Conservation (phyloP, 305 asterid species). For the Fraxinus albicans region DNA sequence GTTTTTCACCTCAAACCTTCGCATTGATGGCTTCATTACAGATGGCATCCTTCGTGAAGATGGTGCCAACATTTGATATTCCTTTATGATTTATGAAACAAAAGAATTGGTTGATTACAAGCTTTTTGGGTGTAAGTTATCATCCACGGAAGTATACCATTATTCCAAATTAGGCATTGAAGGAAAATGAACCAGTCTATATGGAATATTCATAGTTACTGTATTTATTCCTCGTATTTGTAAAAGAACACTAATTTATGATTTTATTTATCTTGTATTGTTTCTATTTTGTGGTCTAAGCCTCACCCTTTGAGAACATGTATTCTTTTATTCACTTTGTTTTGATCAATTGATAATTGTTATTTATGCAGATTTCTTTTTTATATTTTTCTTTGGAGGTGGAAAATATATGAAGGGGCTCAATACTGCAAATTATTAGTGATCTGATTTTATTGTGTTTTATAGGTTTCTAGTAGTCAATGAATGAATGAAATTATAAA, state of each 20-base stretch:
- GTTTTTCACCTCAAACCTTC: slow-evolving; percentile 86
- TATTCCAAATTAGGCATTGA: background rate
- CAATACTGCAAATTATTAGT: too few species aligned
- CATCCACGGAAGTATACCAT: slow-evolving; percentile 26
- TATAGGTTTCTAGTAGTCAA: too few species aligned
- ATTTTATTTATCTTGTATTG: background rate
- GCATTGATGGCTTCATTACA: slow-evolving; percentile 31
- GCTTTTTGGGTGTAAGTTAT: slow-evolving; percentile 29
- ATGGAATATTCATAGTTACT: slow-evolving; percentile 5
- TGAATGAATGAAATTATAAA: too few species aligned
- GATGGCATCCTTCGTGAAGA: slow-evolving; percentile 21
- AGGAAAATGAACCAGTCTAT: slow-evolving; percentile 1
- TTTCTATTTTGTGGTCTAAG: background rate
- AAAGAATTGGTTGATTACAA: slow-evolving; percentile 26
- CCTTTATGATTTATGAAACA: too few species aligned
- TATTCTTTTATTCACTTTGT: background rate
- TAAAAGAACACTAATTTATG: slow-evolving; percentile 20
- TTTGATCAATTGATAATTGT: background rate
- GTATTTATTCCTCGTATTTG: slow-evolving; percentile 10
- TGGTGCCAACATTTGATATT: slow-evolving; percentile 16
- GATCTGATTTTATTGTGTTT: too few species aligned
- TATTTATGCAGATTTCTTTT: background rate
- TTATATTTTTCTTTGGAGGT: too few species aligned
- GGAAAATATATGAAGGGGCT: too few species aligned
- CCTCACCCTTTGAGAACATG: background rate